Percentiles rank a stretch among this genome's conserved stretches.
phyloP scores from a whole-genome alignment of 2,329 filamentous ascomycete genomes.

The Cephalotrichum gorgonifer region DNA sequence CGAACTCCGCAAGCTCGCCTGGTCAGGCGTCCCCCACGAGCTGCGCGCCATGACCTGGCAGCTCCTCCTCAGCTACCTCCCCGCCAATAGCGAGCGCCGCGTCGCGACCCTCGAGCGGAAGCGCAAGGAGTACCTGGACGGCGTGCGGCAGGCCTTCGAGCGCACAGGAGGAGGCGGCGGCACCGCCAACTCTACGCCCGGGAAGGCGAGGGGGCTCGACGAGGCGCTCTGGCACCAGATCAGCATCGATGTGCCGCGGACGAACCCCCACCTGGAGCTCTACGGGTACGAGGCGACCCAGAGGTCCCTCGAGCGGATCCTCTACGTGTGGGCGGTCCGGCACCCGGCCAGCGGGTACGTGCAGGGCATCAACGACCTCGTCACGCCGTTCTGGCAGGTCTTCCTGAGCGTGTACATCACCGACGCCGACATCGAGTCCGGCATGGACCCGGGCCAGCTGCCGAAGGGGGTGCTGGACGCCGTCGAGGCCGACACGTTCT shows the following conservation, averaged over 20 bases:
- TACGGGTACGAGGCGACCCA: conserved; percentile 97
- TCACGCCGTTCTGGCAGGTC: conserved; percentile 96
- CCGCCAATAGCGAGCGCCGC: conserved; percentile 89
- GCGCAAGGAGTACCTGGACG: conserved; percentile 91
- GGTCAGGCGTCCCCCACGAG: conserved; percentile 91
- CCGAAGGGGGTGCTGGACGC: conserved; percentile 86
- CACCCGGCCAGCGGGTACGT: conserved; percentile 97
- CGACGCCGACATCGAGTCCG: conserved; percentile 82
- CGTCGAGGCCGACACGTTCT: conserved; percentile 95
- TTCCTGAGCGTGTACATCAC: conserved; percentile 92
- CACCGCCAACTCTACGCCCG: conserved; percentile 16
- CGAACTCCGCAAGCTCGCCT: conserved; percentile 76
- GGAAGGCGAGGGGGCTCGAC: conserved; percentile 61
- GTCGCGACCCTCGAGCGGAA: conserved; percentile 87
- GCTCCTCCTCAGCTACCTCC: conserved; percentile 84
- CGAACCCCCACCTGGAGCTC: conserved; percentile 88
- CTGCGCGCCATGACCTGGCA: conserved; percentile 99
- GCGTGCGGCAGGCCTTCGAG: conserved; percentile 65
- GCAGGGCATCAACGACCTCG: conserved; percentile 96
- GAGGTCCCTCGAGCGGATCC: conserved; percentile 80
- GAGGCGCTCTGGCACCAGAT: conserved; percentile 99
- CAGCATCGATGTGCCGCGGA: conserved; percentile 93
- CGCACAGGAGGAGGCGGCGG: conserved; percentile 29
- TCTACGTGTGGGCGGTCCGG: conserved; percentile 96
- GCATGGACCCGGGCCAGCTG: conserved; percentile 94